Conservation (phyloP, 805 yeast species). For the Kodamaea kaohsiungensis region DNA sequence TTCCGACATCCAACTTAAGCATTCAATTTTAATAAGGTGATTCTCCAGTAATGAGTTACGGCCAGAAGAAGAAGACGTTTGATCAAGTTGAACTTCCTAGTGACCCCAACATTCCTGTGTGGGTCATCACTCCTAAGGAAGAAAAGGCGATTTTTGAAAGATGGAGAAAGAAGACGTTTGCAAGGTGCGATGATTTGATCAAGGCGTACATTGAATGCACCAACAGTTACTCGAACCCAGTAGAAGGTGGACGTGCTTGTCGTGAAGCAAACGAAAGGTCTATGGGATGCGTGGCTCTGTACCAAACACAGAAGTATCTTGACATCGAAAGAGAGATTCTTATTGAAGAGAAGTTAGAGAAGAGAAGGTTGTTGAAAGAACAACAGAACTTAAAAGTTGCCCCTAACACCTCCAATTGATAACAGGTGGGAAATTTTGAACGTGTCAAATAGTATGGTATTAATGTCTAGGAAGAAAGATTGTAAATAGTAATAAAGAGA, state of each 20-base stretch:
- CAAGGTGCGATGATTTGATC: slow-evolving; percentile 66
- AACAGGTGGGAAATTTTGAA: no score
- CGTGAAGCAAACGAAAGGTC: slow-evolving; percentile 56
- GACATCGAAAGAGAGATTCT: slow-evolving; percentile 69
- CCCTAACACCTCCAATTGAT: neutral
- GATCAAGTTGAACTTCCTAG: slow-evolving; percentile 41
- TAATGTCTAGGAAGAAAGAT: neutral
- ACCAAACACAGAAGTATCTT: slow-evolving; percentile 62
- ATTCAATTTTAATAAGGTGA: neutral
- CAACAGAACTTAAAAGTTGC: slow-evolving; percentile 1
- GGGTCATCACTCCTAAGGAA: slow-evolving; percentile 77
- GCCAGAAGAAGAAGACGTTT: slow-evolving; percentile 30
- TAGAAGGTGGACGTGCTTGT: slow-evolving; percentile 69
- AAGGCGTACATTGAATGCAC: slow-evolving; percentile 71
- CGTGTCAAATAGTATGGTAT: no score
- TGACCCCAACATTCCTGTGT: slow-evolving; percentile 58
- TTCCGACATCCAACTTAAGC: neutral
- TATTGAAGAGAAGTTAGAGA: slow-evolving; percentile 55
- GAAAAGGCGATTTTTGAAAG: slow-evolving; percentile 71
- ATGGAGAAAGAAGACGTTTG: slow-evolving; percentile 68
- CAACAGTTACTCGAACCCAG: slow-evolving; percentile 51
- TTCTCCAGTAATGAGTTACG: slow-evolving; percentile 24
- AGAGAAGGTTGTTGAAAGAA: slow-evolving; percentile 25
- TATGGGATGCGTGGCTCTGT: slow-evolving; percentile 61
- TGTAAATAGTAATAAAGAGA: slow-evolving; percentile 2